phyloP scores from a whole-genome alignment of 192 early-diverging fungal species.

The Coemansia sp. region DNA sequence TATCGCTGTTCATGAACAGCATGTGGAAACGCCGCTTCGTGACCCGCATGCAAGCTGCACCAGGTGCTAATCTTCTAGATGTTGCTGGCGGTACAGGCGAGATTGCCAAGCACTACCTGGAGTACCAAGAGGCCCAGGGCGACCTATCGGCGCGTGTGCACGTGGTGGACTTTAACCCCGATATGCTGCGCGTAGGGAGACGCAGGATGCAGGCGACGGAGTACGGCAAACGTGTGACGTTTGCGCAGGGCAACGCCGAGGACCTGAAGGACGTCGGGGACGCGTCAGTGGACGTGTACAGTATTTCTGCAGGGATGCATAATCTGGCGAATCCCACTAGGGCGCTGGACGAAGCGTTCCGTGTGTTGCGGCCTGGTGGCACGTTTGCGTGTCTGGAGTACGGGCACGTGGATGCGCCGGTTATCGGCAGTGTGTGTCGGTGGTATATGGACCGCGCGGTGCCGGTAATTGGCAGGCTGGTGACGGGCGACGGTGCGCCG shows the following conservation, averaged over 20 bases:
- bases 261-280: slow-evolving; percentile 66
- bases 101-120: slow-evolving; percentile 88
- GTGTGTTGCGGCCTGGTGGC: slow-evolving; percentile 90
- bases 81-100: slow-evolving; percentile 97
- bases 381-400: slow-evolving; percentile 93
- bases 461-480: slow-evolving; percentile 69
- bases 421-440: slow-evolving; percentile 73
- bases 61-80: slow-evolving; percentile 81
- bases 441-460: slow-evolving; percentile 87
- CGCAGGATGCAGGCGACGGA: slow-evolving; percentile 55
- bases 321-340: slow-evolving; percentile 88
- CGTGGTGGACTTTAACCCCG: slow-evolving; percentile 92
- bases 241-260: slow-evolving; percentile 85
- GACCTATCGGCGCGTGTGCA: slow-evolving; percentile 61
- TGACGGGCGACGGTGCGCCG: slow-evolving; percentile 79
- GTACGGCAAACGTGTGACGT: slow-evolving; percentile 61
- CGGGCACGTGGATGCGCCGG: slow-evolving; percentile 76
- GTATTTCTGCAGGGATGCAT: slow-evolving; percentile 97
- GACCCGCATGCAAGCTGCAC: slow-evolving; percentile 66
- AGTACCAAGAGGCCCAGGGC: slow-evolving; percentile 70
- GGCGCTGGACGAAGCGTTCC: slow-evolving; percentile 82
- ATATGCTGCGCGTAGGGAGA: slow-evolving; percentile 86
- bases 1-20: slow-evolving; percentile 83
- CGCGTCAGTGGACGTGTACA: slow-evolving; percentile 84
- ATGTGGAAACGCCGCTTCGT: slow-evolving; percentile 92